Conservation (phyloP, 129 eudicot genomes). For the Lactuca saligna region DNA sequence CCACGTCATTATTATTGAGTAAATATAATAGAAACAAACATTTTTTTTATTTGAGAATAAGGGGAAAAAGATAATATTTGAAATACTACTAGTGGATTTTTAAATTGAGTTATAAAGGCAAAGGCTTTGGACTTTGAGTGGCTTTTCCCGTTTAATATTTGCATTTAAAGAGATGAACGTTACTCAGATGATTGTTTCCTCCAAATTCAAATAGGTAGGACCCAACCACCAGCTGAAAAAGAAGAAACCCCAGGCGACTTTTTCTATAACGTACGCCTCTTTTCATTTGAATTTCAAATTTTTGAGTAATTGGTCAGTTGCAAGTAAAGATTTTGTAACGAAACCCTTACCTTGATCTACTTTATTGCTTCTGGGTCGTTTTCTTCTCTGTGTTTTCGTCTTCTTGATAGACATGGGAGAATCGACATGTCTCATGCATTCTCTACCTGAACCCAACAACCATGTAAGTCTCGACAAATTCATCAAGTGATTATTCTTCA, state of each 20-base stretch:
- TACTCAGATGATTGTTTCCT: constrained; percentile 25
- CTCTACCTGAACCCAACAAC: constrained; percentile 49
- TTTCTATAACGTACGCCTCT: constrained; percentile 29
- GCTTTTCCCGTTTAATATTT: constrained; percentile 9
- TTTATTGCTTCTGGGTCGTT: constrained; percentile 12
- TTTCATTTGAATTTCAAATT: constrained; percentile 39
- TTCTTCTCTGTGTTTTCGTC: constrained; percentile 18
- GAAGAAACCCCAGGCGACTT: constrained; percentile 16
- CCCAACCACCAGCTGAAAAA: constrained; percentile 30
- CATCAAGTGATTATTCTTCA: neutral
- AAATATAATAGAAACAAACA: too few relatives aligned
- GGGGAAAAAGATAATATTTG: neutral
- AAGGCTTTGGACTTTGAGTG: constrained; percentile 29
- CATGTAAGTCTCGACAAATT: constrained; percentile 21
- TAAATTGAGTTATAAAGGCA: constrained; percentile 6
- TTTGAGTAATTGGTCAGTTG: constrained; percentile 1
- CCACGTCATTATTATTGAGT: too few relatives aligned
- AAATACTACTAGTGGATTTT: neutral
- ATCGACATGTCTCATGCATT: constrained; percentile 64
- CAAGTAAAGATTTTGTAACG: neutral
- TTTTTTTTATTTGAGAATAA: too few relatives aligned
- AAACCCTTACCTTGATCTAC: neutral
- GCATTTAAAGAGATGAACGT: constrained; percentile 31
- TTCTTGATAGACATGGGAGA: constrained; percentile 58
- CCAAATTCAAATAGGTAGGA: constrained; percentile 35